Evolutionary conservation across 2,329 filamentous ascomycete genomes (phyloP), one percentile per base, ranked within the genome.

Genomic region (Pseudocercospora fijiensis): DNA sequence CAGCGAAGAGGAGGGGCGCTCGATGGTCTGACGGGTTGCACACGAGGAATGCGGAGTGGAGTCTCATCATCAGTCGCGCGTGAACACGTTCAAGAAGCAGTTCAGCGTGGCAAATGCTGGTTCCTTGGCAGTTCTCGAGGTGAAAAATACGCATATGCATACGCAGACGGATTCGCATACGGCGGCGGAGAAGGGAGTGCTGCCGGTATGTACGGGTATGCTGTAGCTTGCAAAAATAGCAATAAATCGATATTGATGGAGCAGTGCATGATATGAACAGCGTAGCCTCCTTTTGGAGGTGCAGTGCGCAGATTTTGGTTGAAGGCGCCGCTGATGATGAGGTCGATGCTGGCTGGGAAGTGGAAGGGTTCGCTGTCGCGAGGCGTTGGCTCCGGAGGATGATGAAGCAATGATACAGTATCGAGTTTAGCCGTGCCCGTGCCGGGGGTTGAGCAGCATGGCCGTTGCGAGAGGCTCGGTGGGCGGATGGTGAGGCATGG

Each of bases 361-460:
- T 45, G 59, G 51, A 33, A 56, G 5, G 47, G 41, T 24, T 18
- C 16, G 30, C 13, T 43, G 59, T 43, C 22, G 41, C 20, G 47
- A 51, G 61, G 57, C 61, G 57, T 43, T 56, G 51, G 52, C 57
- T 63, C 61, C 57, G 57, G 16, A 52, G 18, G 27, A 20, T 18
- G 33, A 43, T 41, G 28, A 55, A 43, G 58, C 62, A 64, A 57
- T 57, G 41, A 61, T n/a, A 45, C 33, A 47, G 30, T 49, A 61
- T 53, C 30, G 55, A 55, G 58, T 61, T 64, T 58, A 61, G 52
- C 62, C 58, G 62, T n/a, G 18, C 45, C 62, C 58, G 62, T n/a
- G 18, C 45, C 24, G 57, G 43, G 30, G 41, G 51, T 59, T 28
- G 30, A 20, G n/a, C 30, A 49, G 49, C 33, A 24, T 33, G 27